phyloP scores from a whole-genome alignment of 2,329 filamentous ascomycete species.

The Verticillium longisporum region DNA sequence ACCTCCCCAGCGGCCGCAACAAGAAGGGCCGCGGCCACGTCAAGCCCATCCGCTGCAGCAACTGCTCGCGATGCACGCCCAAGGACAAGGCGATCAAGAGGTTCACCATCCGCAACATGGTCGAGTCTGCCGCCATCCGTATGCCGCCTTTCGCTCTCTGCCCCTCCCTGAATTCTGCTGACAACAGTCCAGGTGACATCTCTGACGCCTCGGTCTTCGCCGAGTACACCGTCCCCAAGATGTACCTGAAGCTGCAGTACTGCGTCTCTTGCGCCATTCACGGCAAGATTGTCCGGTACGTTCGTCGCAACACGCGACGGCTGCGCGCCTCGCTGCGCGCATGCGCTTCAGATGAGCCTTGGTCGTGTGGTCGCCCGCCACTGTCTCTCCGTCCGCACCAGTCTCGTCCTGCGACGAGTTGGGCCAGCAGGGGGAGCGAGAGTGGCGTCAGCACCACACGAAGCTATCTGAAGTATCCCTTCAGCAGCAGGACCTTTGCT shows the following conservation, averaged over 20 bases:
- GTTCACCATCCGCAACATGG: conserved; percentile 99
- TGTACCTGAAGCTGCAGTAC: conserved; percentile 99
- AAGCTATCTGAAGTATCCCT: background rate
- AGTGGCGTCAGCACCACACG: background rate
- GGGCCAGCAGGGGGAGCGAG: background rate
- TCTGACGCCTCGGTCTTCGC: conserved; percentile 98
- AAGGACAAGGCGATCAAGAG: conserved; percentile 99
- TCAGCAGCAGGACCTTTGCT: background rate
- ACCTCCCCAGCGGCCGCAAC: conserved; percentile 75
- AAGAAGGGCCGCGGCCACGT: conserved; percentile 99
- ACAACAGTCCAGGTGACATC: conserved; percentile 77
- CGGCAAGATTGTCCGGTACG: conserved; percentile 99
- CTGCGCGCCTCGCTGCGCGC: conserved; percentile 36
- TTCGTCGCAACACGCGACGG: conserved; percentile 55
- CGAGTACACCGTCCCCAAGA: conserved; percentile 99
- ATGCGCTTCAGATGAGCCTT: conserved; percentile 55
- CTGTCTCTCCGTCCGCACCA: background rate
- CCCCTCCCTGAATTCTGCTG: background rate
- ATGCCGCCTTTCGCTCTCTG: conserved; percentile 22
- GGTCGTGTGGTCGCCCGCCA: conserved; percentile 21
- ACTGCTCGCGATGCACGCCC: conserved; percentile 78
- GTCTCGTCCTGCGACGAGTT: background rate
- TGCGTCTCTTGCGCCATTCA: conserved; percentile 99
- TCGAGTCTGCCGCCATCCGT: conserved; percentile 99
- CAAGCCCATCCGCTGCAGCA: conserved; percentile 87